These are phyloP conservation scores for Podaxis mareebaensis DNA, from an alignment of 768 basidiomycete genomes.

Conservation along the genomic window DNA sequence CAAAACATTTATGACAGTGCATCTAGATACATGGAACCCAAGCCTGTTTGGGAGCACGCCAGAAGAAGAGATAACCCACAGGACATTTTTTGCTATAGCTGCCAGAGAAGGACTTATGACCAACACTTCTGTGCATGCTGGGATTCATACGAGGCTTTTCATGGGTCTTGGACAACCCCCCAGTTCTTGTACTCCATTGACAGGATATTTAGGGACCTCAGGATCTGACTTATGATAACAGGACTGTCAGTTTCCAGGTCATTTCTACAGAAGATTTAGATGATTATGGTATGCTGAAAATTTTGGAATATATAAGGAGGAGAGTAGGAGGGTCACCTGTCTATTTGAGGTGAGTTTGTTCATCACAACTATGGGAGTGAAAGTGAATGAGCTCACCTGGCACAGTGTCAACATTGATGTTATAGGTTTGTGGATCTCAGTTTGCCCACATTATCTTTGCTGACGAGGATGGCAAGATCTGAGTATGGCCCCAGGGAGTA, in stretches of 20 bases:
- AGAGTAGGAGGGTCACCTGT: conserved; percentile 75
- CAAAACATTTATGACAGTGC: neutral
- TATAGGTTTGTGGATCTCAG: neutral
- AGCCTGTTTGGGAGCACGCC: conserved; percentile 75
- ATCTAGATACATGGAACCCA: conserved; percentile 71
- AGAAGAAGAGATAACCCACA: conserved; percentile 78
- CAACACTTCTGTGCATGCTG: conserved; percentile 57
- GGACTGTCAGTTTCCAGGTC: conserved; percentile 75
- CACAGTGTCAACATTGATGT: conserved; percentile 2
- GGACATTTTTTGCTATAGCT: conserved; percentile 91
- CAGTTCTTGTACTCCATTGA: neutral
- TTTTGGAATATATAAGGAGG: conserved; percentile 77
- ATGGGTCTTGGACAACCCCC: neutral
- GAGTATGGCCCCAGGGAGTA: conserved; percentile 9
- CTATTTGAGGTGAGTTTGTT: conserved; percentile 43
- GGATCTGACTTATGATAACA: conserved; percentile 53
- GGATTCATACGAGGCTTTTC: conserved; percentile 78
- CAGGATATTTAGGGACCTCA: neutral
- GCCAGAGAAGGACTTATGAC: conserved; percentile 77
- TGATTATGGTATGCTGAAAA: conserved; percentile 57
- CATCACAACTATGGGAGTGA: conserved; percentile 29
- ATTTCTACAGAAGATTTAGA: conserved; percentile 88
- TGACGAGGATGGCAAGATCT: neutral
- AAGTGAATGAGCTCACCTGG: conserved; percentile 31
- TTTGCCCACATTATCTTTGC: neutral